phyloP scores from a whole-genome alignment of 345 rosid genomes.

The Chamaenerion angustifolium region DNA sequence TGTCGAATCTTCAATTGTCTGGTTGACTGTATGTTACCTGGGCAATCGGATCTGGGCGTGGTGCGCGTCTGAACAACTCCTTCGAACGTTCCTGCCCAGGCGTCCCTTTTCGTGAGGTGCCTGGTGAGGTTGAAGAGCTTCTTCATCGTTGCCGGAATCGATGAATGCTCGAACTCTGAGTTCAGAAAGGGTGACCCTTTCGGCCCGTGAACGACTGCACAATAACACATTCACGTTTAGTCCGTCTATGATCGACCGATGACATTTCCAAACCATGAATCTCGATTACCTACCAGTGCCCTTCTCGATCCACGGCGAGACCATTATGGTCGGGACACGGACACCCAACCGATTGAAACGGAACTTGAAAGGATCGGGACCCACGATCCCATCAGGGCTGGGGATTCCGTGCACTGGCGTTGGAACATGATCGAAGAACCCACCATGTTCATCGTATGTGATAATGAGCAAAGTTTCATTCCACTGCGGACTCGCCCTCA shows the following conservation, averaged over 20 bases:
- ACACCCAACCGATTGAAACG: slow-evolving; percentile 63
- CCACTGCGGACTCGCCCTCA: slow-evolving; percentile 92
- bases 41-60: slow-evolving; percentile 75
- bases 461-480: slow-evolving; percentile 56
- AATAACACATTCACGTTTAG: no score
- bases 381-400: slow-evolving; percentile 80
- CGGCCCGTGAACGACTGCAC: slow-evolving; percentile 78
- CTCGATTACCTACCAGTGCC: slow-evolving; percentile 36
- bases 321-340: slow-evolving; percentile 66
- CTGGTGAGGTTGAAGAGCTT: slow-evolving; percentile 52
- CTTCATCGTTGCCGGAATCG: slow-evolving; percentile 86
- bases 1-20: no score
- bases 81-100: slow-evolving; percentile 85
- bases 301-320: slow-evolving; percentile 84
- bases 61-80: slow-evolving; percentile 36
- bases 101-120: slow-evolving; percentile 71
- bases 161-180: slow-evolving; percentile 86
- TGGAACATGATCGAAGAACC: slow-evolving; percentile 76
- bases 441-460: slow-evolving; percentile 94
- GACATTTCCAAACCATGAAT: neutral
- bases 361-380: slow-evolving; percentile 60
- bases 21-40: slow-evolving; percentile 16
- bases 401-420: slow-evolving; percentile 77
- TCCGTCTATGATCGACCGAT: no score
- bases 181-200: slow-evolving; percentile 62